Evolutionary conservation across 495 filamentous ascomycete genomes (phyloP).

Genomic region (Aspergillus panamensis): DNA sequence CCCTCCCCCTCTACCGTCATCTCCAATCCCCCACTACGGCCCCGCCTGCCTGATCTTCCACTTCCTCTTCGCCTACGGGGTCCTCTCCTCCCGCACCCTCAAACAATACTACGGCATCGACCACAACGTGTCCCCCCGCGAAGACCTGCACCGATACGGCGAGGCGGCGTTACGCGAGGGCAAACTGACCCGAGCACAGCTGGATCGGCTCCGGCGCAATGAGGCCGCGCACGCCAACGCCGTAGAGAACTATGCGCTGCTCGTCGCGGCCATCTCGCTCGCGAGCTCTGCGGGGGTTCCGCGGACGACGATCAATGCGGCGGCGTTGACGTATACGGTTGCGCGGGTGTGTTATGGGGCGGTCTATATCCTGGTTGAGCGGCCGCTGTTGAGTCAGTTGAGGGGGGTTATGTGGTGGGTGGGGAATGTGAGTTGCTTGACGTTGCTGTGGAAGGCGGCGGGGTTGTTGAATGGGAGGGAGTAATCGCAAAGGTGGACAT

Average conservation of each 20-base stretch:
- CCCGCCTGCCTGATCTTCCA: conserved; percentile 42
- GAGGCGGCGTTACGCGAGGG: conserved; percentile 42
- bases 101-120: conserved; percentile 50
- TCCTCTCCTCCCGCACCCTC: conserved; percentile 44
- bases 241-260: conserved; percentile 37
- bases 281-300: conserved; percentile 26
- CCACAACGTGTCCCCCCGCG: conserved; percentile 44
- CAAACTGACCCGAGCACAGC: conserved; percentile 43
- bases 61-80: conserved; percentile 47
- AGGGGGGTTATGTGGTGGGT: conserved; percentile 27
- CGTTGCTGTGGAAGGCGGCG: conserved; percentile 24
- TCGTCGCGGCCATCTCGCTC: conserved; percentile 23
- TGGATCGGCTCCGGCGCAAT: conserved; percentile 44
- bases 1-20: conserved; percentile 4
- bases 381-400: conserved; percentile 18
- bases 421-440: conserved; percentile 31
- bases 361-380: conserved; percentile 26
- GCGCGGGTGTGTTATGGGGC: conserved; percentile 23
- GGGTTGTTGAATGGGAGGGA: neutral
- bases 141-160: conserved; percentile 46
- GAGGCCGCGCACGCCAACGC: conserved; percentile 49
- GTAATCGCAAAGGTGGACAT: too few species aligned
- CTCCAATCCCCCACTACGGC: conserved; percentile 31
- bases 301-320: conserved; percentile 21
- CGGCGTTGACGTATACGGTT: conserved; percentile 26